These are phyloP conservation scores for Obba rivulosa DNA, from an alignment of 768 basidiomycete genomes.

Conservation along the genomic window DNA sequence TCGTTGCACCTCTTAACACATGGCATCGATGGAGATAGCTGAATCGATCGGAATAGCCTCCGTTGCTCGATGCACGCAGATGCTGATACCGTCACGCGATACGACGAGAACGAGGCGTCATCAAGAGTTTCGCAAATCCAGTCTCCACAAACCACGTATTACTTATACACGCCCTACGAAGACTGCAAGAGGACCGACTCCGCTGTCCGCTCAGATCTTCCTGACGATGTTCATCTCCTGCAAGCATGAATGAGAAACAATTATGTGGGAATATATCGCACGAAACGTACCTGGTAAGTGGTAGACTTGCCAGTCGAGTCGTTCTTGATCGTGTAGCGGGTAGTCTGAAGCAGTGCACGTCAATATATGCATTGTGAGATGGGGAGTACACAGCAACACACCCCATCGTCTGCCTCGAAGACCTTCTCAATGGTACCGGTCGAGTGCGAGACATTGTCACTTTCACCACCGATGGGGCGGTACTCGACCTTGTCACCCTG, in stretches of 20 bases:
- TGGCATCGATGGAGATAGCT: too few relatives aligned
- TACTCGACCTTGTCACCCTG: constrained; percentile 40
- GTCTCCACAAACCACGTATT: too few relatives aligned
- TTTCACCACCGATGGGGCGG: constrained; percentile 34
- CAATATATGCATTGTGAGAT: not conserved
- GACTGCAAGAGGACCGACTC: too few relatives aligned
- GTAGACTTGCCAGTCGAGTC: constrained; percentile 38
- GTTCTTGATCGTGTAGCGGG: constrained; percentile 35
- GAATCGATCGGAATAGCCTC: too few relatives aligned
- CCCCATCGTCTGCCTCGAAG: constrained; percentile 25
- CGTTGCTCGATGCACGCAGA: too few relatives aligned
- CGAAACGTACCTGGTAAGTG: constrained; percentile 27
- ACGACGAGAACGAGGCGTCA: too few relatives aligned
- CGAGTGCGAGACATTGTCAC: constrained; percentile 35
- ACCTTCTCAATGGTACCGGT: constrained; percentile 31
- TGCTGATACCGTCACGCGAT: too few relatives aligned
- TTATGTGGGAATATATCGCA: not conserved
- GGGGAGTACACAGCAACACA: constrained; percentile 17
- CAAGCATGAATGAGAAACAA: not conserved
- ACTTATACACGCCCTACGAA: too few relatives aligned
- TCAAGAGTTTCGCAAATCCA: too few relatives aligned
- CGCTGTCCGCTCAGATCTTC: constrained; percentile 12
- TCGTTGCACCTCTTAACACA: too few relatives aligned
- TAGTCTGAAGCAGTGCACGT: constrained; percentile 17
- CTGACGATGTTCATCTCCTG: constrained; percentile 35